phyloP scores from a whole-genome alignment of 768 basidiomycete genomes.

The Rickenella mellea region DNA sequence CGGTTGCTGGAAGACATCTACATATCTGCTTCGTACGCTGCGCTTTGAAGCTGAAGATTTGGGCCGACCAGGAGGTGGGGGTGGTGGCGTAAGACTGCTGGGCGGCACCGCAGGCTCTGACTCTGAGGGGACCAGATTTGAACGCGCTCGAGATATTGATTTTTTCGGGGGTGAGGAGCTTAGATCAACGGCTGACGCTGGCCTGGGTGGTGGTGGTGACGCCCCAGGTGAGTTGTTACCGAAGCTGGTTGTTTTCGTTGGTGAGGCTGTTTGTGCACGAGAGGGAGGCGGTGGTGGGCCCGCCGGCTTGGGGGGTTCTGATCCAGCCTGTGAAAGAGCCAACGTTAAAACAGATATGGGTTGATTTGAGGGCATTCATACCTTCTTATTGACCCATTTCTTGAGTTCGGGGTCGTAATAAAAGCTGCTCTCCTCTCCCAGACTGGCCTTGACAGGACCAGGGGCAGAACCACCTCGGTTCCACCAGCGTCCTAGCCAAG shows the following conservation, averaged over 20 bases:
- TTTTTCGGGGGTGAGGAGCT: conserved; percentile 41
- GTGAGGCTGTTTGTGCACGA: conserved; percentile 80
- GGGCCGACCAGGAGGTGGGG: conserved; percentile 37
- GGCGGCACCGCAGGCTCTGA: conserved; percentile 29
- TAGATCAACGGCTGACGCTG: conserved; percentile 58
- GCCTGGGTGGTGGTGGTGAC: conserved; percentile 38
- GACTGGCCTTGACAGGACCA: conserved; percentile 80
- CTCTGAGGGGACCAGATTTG: conserved; percentile 50
- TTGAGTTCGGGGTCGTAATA: conserved; percentile 93
- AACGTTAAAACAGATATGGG: neutral
- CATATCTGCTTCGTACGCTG: conserved; percentile 74
- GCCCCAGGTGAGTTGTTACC: conserved; percentile 13
- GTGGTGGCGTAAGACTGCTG: conserved; percentile 34
- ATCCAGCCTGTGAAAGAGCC: conserved; percentile 35
- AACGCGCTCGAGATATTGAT: conserved; percentile 48
- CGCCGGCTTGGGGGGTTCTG: conserved; percentile 41
- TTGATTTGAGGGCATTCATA: conserved; percentile 20
- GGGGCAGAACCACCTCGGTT: conserved; percentile 48
- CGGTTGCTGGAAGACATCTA: conserved; percentile 77
- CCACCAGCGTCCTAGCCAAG: conserved; percentile 83
- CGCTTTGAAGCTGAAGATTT: conserved; percentile 64
- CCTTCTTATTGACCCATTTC: conserved; percentile 94
- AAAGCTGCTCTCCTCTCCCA: conserved; percentile 86
- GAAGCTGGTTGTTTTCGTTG: conserved; percentile 30
- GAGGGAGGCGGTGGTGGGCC: conserved; percentile 69